phyloP scores from a whole-genome alignment of 768 basidiomycete genomes.

The Boletellus emodensis region DNA sequence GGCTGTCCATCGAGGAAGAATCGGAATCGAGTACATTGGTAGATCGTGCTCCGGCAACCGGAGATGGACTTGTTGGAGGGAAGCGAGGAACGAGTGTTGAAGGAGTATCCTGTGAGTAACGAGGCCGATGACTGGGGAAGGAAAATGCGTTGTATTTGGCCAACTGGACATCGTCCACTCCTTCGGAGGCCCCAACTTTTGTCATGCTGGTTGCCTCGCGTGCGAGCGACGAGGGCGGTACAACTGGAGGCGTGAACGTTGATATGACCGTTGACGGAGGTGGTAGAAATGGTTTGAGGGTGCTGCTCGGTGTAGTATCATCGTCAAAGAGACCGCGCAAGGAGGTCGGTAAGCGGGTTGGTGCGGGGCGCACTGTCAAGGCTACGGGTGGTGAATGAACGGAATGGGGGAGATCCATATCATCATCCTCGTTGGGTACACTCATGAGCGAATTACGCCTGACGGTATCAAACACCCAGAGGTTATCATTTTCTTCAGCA shows the following conservation, averaged over 20 bases:
- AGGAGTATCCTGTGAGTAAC: constrained; percentile 51
- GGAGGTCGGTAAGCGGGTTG: constrained; percentile 67
- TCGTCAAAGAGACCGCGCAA: constrained; percentile 77
- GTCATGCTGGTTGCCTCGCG: constrained; percentile 33
- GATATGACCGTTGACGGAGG: constrained; percentile 26
- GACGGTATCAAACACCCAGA: constrained; percentile 79
- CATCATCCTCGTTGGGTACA: constrained; percentile 22
- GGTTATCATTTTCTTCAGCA: constrained; percentile 32
- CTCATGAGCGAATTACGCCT: constrained; percentile 38
- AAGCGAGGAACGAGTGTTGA: constrained; percentile 22
- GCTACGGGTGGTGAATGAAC: constrained; percentile 21
- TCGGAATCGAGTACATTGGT: constrained; percentile 27
- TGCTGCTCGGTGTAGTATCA: constrained; percentile 38
- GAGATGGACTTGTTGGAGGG: constrained; percentile 30
- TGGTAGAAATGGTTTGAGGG: constrained; percentile 39
- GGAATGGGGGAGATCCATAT: constrained; percentile 14
- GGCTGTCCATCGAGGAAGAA: constrained; percentile 10
- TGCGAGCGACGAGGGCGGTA: constrained; percentile 32
- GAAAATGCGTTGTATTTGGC: constrained; percentile 50
- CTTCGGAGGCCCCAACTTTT: constrained; percentile 29
- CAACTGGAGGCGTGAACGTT: constrained; percentile 22
- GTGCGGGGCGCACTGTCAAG: constrained; percentile 48
- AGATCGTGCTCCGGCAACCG: constrained; percentile 34
- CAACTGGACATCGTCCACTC: constrained; percentile 38
- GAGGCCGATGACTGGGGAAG: constrained; percentile 56